Evolutionary conservation across 805 yeast genomes (phyloP).

Genomic region (Myxozyma vanderwaltii): DNA sequence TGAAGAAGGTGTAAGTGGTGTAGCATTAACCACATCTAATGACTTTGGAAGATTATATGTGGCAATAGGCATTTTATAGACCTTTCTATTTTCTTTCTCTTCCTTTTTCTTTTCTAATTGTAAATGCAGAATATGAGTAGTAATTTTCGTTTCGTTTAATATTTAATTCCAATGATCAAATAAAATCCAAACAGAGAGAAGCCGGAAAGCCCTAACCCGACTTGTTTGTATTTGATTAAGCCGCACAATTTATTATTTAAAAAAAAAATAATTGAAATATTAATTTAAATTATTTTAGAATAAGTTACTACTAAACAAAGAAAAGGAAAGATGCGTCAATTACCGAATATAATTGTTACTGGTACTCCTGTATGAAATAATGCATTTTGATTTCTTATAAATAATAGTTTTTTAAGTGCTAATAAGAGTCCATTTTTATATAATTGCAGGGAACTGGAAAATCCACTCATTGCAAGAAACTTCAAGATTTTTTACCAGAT

Average conservation of each 20-base stretch:
- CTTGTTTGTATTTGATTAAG: neutral
- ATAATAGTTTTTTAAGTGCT: conserved; percentile 17
- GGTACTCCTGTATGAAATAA: conserved; percentile 78
- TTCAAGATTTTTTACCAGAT: conserved; percentile 55
- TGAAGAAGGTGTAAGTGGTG: conserved; percentile 62
- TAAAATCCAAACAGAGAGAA: too few species aligned
- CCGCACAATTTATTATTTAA: neutral
- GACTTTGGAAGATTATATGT: conserved; percentile 16
- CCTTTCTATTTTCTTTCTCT: neutral
- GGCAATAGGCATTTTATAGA: conserved; percentile 24
- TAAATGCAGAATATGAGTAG: neutral
- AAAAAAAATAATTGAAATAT: neutral
- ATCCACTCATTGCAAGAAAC: conserved; percentile 68
- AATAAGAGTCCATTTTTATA: neutral
- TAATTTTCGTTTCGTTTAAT: too few species aligned
- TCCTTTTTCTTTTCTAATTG: neutral
- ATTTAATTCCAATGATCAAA: too few species aligned
- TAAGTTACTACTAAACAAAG: neutral
- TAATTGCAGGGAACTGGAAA: conserved; percentile 69
- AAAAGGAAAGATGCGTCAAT: conserved; percentile 12
- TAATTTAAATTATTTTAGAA: neutral
- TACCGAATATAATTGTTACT: conserved; percentile 79
- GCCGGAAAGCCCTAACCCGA: conserved; percentile 18
- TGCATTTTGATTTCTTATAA: too few species aligned
- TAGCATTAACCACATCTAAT: conserved; percentile 47